These are phyloP conservation scores for Penicillium samsonianum DNA, from an alignment of 495 filamentous ascomycete species.

Conservation along the genomic window DNA sequence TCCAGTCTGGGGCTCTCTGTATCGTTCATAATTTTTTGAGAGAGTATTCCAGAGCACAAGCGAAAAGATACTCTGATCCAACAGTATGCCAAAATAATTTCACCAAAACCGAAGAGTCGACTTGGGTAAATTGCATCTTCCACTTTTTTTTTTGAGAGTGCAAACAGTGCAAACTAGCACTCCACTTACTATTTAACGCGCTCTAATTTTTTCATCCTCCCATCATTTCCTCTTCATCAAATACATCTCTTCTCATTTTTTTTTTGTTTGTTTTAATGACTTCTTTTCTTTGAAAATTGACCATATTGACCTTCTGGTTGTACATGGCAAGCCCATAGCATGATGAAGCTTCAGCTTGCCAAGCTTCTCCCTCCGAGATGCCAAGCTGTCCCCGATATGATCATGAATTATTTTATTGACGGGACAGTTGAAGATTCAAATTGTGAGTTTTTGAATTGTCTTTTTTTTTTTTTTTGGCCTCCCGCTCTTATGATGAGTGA, in stretches of 20 bases:
- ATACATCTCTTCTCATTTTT: background rate
- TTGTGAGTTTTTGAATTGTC: conserved; percentile 2
- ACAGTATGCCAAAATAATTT: conserved; percentile 2
- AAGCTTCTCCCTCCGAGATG: background rate
- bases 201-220: conserved; percentile 10
- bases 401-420: background rate
- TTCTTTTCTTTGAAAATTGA: no score
- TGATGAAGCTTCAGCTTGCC: conserved; percentile 7
- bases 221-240: conserved; percentile 4
- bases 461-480: background rate
- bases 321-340: background rate
- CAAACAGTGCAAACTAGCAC: conserved; percentile 37
- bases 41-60: background rate
- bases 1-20: conserved; percentile 34
- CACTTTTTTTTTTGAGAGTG: conserved; percentile 30
- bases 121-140: conserved; percentile 20
- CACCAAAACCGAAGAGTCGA: conserved; percentile 1
- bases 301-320: background rate
- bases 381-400: background rate
- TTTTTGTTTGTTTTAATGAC: background rate
- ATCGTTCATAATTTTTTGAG: conserved; percentile 35
- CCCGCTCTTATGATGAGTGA: conserved; percentile 50
- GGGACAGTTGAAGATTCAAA: background rate
- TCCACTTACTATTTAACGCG: conserved; percentile 26
- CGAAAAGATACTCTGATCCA: conserved; percentile 1